phyloP scores from a whole-genome alignment of 2,329 filamentous ascomycete species.

The Hyphodiscus sp. region DNA sequence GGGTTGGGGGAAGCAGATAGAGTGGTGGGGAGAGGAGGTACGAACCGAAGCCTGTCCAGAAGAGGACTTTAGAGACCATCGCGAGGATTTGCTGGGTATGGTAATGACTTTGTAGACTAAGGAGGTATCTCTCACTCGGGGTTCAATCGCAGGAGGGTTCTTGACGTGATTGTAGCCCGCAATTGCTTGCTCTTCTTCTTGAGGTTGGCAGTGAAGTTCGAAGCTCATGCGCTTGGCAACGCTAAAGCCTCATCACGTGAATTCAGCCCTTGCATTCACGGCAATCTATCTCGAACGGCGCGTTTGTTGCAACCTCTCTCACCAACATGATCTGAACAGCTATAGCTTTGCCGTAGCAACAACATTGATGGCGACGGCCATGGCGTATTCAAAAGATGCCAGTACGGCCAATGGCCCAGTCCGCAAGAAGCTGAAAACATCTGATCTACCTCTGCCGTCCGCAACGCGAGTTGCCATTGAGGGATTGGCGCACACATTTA shows the following conservation, averaged over 20 bases:
- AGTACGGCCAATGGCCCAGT: slow-evolving; percentile 10
- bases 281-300: background rate
- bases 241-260: background rate
- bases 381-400: slow-evolving; percentile 20
- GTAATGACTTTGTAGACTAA: background rate
- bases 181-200: slow-evolving; percentile 4
- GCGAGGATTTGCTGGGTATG: slow-evolving; percentile 5
- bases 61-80: slow-evolving; percentile 53
- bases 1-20: slow-evolving; percentile 5
- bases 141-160: background rate
- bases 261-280: background rate
- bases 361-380: slow-evolving; percentile 14
- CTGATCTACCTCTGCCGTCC: slow-evolving; percentile 67
- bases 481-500: slow-evolving; percentile 70
- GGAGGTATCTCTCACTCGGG: background rate
- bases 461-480: slow-evolving; percentile 70
- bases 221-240: slow-evolving; percentile 1
- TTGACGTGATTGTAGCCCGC: slow-evolving; percentile 6
- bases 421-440: slow-evolving; percentile 58
- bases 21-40: slow-evolving; percentile 23
- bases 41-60: slow-evolving; percentile 90
- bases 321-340: background rate
- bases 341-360: background rate
- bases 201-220: background rate
- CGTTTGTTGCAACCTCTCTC: background rate